Conservation (phyloP, 345 rosid genomes). For the Euphorbia lathyris region DNA sequence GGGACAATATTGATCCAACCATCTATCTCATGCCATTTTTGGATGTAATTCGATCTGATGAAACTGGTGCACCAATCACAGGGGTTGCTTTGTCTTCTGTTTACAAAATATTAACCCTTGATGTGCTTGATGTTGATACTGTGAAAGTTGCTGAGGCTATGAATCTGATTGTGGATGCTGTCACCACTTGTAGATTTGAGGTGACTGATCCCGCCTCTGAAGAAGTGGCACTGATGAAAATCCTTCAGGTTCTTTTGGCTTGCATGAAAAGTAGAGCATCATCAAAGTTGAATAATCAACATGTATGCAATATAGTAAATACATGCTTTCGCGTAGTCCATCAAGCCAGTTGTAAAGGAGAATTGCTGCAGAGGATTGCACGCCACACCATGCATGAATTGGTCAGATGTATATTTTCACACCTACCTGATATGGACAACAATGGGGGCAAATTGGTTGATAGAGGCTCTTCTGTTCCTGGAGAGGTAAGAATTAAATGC, state of each 20-base stretch:
- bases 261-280: constrained; percentile 76
- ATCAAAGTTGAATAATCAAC: constrained; percentile 56
- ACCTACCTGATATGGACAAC: constrained; percentile 44
- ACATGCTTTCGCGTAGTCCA: constrained; percentile 75
- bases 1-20: constrained; percentile 50
- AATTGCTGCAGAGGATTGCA: constrained; percentile 68
- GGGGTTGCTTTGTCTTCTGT: constrained; percentile 77
- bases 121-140: constrained; percentile 49
- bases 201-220: constrained; percentile 75
- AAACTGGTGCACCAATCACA: constrained; percentile 78
- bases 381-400: constrained; percentile 76
- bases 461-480: constrained; percentile 17
- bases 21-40: constrained; percentile 64
- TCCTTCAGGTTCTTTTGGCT: constrained; percentile 79
- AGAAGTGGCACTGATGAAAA: constrained; percentile 75
- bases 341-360: constrained; percentile 68
- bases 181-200: constrained; percentile 67
- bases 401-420: constrained; percentile 66
- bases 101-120: constrained; percentile 67
- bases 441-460: constrained; percentile 17
- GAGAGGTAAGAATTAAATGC: constrained; percentile 35
- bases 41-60: constrained; percentile 68
- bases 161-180: constrained; percentile 65
- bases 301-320: constrained; percentile 62
- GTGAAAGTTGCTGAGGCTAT: constrained; percentile 59